Percentiles rank a stretch among this genome's conserved stretches.
These are phyloP conservation scores for Malassezia yamatoensis DNA, from an alignment of 1,284 basidiomycete genomes.

Conservation along the genomic window DNA sequence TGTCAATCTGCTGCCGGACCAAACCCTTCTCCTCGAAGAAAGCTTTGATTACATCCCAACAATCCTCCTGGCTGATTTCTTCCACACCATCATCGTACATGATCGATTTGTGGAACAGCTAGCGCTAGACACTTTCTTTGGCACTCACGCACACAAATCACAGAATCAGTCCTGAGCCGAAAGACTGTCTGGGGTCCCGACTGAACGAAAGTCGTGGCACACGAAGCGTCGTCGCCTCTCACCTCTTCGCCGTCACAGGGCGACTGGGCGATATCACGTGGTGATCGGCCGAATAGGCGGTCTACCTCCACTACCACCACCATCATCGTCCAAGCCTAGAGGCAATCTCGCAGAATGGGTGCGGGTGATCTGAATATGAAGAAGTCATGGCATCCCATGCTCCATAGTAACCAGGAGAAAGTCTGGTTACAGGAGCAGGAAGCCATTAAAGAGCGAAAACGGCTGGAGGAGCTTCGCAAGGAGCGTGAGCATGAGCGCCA, in stretches of 20 bases:
- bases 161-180: background rate
- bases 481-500: constrained; percentile 96
- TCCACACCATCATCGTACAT: constrained; percentile 30
- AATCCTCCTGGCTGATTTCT: constrained; percentile 45
- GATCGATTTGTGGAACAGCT: background rate
- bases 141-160: background rate
- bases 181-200: constrained; percentile 3
- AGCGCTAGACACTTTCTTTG: background rate
- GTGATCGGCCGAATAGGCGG: constrained; percentile 1
- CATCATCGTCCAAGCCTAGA: background rate
- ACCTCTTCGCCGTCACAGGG: too few relatives aligned
- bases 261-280: constrained; percentile 4
- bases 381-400: constrained; percentile 82
- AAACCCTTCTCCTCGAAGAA: constrained; percentile 97
- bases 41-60: constrained; percentile 60
- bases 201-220: background rate
- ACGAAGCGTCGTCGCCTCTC: background rate
- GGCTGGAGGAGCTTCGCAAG: constrained; percentile 85
- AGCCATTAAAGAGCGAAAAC: constrained; percentile 94
- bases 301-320: background rate
- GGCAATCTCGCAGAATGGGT: constrained; percentile 64
- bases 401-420: constrained; percentile 94
- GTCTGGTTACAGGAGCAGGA: constrained; percentile 98
- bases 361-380: constrained; percentile 77
- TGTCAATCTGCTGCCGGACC: constrained; percentile 92